phyloP scores from a whole-genome alignment of 2,329 filamentous ascomycete species.

The Magnaporthiopsis incrustans region DNA sequence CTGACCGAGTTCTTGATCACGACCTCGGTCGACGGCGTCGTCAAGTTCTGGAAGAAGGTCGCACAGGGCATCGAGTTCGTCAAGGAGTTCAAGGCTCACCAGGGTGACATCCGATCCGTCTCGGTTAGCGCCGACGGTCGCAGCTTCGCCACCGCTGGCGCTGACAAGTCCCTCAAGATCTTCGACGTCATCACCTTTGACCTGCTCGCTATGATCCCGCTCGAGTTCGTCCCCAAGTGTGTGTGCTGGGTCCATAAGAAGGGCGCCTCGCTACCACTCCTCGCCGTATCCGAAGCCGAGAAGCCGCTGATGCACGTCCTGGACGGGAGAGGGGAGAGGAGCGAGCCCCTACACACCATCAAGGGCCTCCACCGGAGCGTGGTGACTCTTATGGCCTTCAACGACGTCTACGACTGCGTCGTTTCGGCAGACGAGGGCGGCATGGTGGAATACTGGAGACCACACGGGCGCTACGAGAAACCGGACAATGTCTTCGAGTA shows the following conservation, averaged over 20 bases:
- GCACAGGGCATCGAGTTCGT: conserved; percentile 90
- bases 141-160: conserved; percentile 84
- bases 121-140: conserved; percentile 83
- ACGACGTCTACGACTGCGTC: conserved; percentile 81
- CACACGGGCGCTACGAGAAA: conserved; percentile 75
- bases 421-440: conserved; percentile 82
- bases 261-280: conserved; percentile 76
- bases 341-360: conserved; percentile 68
- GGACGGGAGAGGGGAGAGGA: conserved; percentile 79
- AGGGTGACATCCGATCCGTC: conserved; percentile 73
- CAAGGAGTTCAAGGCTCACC: conserved; percentile 92
- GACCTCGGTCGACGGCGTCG: conserved; percentile 85
- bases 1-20: conserved; percentile 93
- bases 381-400: conserved; percentile 82
- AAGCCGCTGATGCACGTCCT: conserved; percentile 73
- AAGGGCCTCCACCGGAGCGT: conserved; percentile 72
- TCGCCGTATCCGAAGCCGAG: conserved; percentile 73
- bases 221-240: conserved; percentile 67
- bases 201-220: conserved; percentile 70
- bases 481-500: conserved; percentile 85
- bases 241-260: conserved; percentile 89
- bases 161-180: conserved; percentile 72
- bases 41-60: conserved; percentile 99
- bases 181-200: conserved; percentile 83
- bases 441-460: conserved; percentile 96